Base-by-base conservation (phyloP, 2,329 filamentous ascomycete species). In the Exserohilum rostratum region DNA sequence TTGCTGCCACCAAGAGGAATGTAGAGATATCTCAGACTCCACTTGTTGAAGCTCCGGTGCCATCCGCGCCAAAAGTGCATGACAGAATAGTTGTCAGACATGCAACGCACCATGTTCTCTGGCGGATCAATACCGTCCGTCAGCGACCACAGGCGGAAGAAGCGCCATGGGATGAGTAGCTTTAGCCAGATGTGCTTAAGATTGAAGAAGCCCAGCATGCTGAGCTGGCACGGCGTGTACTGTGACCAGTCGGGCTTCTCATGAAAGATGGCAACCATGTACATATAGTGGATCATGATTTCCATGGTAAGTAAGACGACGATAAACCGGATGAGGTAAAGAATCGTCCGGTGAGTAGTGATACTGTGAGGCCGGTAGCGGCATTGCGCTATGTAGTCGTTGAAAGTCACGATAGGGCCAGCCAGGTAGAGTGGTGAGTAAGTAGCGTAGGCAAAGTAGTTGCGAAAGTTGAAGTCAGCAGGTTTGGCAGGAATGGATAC, bases 141-240 rank as follows among this genome's bases (percentile, higher is more conserved):
- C 3, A 99, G 83, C 0, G 91, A 83, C 95, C 95, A 99, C n/a
- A 99, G 86, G 4, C 96, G 90, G 84, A 98, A 98, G 74, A 98
- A 89, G n/a, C 95, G 90, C 93, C 93, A 99, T 0, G 95, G 95
- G 6, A 99, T 86, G 4, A 99, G 86, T 1, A 99, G 86, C 75
- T 99, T 99, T 42, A 99, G 83, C 96, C 96, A 99, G 74, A 99
- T 96, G 71, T 97, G 87, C 78, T 96, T 91, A 11, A 99, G 87
- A 76, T 97, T 97, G 81, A 98, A 96, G 79, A 90, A 97, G 33
- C 91, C 95, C 11, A 99, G 84, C 79, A 99, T 87, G 69, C 87
- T 90, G 38, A 99, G 85, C 73, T 99, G 91, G 39, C 90, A 88
- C 0, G 95, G 88, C 0, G 91, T 90, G 78, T 97, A 98, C 20